Evolutionary conservation across 306 rosid genomes (phyloP).

Genomic region (Phaseolus lunatus): DNA sequence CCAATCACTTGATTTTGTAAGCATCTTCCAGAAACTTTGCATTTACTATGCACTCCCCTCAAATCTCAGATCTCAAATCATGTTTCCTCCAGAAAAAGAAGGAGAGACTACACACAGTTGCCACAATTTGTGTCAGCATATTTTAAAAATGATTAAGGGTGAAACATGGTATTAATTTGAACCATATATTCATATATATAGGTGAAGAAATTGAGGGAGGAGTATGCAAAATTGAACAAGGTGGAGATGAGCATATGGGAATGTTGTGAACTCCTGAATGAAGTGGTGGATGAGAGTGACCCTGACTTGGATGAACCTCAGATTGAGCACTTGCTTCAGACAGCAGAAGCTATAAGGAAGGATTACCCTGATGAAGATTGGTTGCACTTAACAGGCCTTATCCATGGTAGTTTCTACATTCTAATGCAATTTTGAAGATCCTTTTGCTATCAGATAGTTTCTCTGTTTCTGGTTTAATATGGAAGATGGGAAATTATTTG

Average conservation of each 20-base stretch:
- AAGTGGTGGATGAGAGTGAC: slow-evolving; percentile 87
- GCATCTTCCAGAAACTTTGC: slow-evolving; percentile 22
- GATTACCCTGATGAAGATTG: slow-evolving; percentile 84
- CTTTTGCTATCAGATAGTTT: background rate
- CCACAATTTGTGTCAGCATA: background rate
- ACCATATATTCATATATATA: slow-evolving; percentile 20
- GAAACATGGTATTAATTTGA: slow-evolving; percentile 14
- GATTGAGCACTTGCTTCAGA: slow-evolving; percentile 77
- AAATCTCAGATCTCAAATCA: background rate
- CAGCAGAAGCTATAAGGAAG: slow-evolving; percentile 83
- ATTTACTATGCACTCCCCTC: background rate
- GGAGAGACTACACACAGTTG: background rate
- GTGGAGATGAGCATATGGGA: slow-evolving; percentile 90
- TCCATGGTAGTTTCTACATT: slow-evolving; percentile 63
- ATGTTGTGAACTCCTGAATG: slow-evolving; percentile 81
- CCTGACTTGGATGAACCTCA: slow-evolving; percentile 91
- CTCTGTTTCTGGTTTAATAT: background rate
- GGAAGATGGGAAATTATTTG: background rate
- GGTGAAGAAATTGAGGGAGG: slow-evolving; percentile 81
- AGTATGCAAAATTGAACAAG: slow-evolving; percentile 69
- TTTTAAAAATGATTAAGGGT: background rate
- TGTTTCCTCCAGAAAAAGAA: background rate
- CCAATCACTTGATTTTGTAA: slow-evolving; percentile 74
- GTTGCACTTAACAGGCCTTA: slow-evolving; percentile 83
- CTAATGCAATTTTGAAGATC: background rate